A percentile compares a stretch with the other conserved stretches of the same genome.
Conservation (phyloP, 2,329 filamentous ascomycete species). For the Aspergillus intermedius region DNA sequence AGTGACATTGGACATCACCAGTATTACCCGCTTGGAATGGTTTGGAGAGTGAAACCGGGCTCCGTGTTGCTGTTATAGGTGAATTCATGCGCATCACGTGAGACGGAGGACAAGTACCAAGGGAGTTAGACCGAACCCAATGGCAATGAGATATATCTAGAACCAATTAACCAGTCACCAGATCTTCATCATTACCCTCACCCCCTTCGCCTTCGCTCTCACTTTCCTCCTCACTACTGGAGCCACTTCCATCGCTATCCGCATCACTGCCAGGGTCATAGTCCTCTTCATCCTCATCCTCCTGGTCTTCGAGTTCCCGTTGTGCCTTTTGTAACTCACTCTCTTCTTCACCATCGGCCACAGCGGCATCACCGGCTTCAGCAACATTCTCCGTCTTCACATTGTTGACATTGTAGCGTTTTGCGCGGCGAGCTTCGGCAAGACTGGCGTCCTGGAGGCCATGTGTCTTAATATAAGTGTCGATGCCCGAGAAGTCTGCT, state of each 20-base stretch:
- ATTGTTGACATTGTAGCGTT: slow-evolving; percentile 51
- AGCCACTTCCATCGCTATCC: slow-evolving; percentile 43
- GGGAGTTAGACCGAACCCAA: too few species aligned
- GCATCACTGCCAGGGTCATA: slow-evolving; percentile 47
- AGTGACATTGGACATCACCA: too few species aligned
- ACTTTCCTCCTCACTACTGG: slow-evolving; percentile 37
- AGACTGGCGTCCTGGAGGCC: slow-evolving; percentile 58
- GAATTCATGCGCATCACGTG: too few species aligned
- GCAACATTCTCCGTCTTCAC: slow-evolving; percentile 23
- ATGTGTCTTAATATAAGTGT: slow-evolving; percentile 56
- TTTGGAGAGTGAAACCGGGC: too few species aligned
- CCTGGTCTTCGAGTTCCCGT: slow-evolving; percentile 45
- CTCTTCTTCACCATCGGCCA: slow-evolving; percentile 42
- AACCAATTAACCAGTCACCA: slow-evolving; percentile 36
- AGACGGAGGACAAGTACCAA: too few species aligned
- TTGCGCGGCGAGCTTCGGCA: slow-evolving; percentile 54
- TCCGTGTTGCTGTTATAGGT: too few species aligned
- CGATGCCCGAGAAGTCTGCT: slow-evolving; percentile 56
- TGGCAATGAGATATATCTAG: too few species aligned
- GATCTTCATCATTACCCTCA: slow-evolving; percentile 27
- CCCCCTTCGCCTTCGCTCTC: slow-evolving; percentile 23
- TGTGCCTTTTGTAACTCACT: slow-evolving; percentile 55
- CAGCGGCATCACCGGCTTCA: slow-evolving; percentile 17
- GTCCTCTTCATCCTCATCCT: slow-evolving; percentile 46
- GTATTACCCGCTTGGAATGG: too few species aligned